phyloP scores from a whole-genome alignment of 148 eudicot genomes.

The Simmondsia chinensis region DNA sequence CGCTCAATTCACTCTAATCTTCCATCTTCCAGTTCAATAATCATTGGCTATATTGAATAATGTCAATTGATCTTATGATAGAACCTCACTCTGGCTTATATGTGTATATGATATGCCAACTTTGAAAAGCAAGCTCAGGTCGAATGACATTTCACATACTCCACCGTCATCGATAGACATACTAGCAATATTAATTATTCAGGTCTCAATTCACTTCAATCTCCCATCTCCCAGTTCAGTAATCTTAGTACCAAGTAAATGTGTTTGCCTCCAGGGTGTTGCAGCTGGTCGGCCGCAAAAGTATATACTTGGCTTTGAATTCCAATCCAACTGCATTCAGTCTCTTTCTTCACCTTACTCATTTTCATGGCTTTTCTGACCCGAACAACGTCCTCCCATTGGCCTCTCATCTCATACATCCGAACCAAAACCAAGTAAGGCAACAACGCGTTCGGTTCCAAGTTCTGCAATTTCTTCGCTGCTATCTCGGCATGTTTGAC shows the following conservation, averaged over 20 bases:
- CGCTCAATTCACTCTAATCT: too few relatives aligned
- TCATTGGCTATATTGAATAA: too few relatives aligned
- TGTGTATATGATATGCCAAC: too few relatives aligned
- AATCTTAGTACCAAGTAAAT: constrained; percentile 34
- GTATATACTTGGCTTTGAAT: constrained; percentile 20
- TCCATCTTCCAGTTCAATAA: too few relatives aligned
- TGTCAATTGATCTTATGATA: too few relatives aligned
- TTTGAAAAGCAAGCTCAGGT: too few relatives aligned
- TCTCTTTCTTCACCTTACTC: constrained; percentile 20
- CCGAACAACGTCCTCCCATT: constrained; percentile 72
- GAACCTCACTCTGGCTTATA: too few relatives aligned
- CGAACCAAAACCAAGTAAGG: constrained; percentile 50
- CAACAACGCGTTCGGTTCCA: constrained; percentile 41
- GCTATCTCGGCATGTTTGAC: constrained; percentile 44
- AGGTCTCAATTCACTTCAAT: constrained; percentile 10
- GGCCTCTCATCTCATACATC: constrained; percentile 53
- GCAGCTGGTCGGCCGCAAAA: constrained; percentile 35
- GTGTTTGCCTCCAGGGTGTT: constrained; percentile 30
- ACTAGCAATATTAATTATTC: too few relatives aligned
- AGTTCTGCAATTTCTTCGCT: constrained; percentile 38
- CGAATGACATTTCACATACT: too few relatives aligned
- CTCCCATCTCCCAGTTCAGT: constrained; percentile 33
- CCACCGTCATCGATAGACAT: too few relatives aligned
- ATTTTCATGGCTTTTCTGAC: constrained; percentile 50
- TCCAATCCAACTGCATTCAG: constrained; percentile 56